Evolutionary conservation across 305 asterid genomes (phyloP).

Genomic region (Rubia balearica): DNA sequence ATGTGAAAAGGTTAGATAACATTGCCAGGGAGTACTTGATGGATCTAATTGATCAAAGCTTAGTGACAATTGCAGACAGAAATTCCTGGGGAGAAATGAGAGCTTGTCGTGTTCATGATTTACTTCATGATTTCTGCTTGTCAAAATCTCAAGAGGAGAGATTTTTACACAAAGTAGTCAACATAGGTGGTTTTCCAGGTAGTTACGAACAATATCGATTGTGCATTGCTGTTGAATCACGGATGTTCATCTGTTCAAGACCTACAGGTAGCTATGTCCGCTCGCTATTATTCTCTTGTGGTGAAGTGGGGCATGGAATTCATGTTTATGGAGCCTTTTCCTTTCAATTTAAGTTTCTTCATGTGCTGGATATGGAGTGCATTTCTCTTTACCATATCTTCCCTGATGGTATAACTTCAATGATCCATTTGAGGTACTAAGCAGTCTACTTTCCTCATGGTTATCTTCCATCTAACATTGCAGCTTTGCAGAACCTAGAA

Average conservation of each 20-base stretch:
- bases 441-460: not conserved
- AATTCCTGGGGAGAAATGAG: no score
- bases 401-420: not conserved
- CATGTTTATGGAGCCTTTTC: no score
- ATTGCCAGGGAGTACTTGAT: no score
- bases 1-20: no score
- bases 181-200: not conserved
- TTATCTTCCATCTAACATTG: conserved; percentile 9
- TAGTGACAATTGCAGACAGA: no score
- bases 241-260: not conserved
- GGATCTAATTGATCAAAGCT: no score
- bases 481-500: conserved; percentile 6
- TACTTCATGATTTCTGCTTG: no score
- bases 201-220: conserved; percentile 1
- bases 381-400: not conserved
- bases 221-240: not conserved
- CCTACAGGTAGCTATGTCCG: conserved; percentile 2
- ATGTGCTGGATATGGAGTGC: conserved; percentile 13
- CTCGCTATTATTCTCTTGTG: not conserved
- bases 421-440: conserved; percentile 11
- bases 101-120: no score
- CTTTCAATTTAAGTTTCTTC: conserved; percentile 5
- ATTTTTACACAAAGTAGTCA: no score
- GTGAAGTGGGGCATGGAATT: not conserved
- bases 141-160: no score